Evolutionary conservation across 148 eudicot species (phyloP).

Genomic region (Agrostemma githago): DNA sequence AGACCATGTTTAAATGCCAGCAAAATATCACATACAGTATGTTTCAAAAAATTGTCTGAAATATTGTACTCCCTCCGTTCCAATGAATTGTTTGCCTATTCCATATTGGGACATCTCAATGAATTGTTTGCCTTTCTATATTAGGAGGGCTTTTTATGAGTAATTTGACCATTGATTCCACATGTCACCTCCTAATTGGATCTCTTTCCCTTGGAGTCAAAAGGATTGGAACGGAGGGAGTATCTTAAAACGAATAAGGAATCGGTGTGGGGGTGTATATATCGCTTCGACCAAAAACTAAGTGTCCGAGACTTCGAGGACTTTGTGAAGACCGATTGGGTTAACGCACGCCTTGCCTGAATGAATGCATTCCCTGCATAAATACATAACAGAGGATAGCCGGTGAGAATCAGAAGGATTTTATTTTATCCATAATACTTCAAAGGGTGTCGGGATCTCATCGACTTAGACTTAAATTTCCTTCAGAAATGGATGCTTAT

Average conservation of each 20-base stretch:
- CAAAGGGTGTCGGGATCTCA: neutral
- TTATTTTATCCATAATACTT: neutral
- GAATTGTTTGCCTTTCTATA: too few relatives aligned
- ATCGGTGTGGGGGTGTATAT: neutral
- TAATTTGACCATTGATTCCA: too few relatives aligned
- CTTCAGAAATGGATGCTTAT: conserved; percentile 83
- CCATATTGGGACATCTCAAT: too few relatives aligned
- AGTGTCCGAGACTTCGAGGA: conserved; percentile 49
- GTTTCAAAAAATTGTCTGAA: too few relatives aligned
- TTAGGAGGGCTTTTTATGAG: too few relatives aligned
- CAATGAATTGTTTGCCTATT: too few relatives aligned
- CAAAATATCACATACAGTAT: too few relatives aligned
- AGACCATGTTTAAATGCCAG: too few relatives aligned
- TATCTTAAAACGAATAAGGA: neutral
- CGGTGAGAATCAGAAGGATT: neutral
- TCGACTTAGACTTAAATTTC: conserved; percentile 74
- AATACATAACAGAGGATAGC: neutral
- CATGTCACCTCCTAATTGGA: too few relatives aligned
- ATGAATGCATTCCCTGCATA: conserved; percentile 71
- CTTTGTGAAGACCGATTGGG: conserved; percentile 86
- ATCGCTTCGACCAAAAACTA: conserved; percentile 46
- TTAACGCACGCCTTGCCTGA: conserved; percentile 80
- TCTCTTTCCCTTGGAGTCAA: too few relatives aligned
- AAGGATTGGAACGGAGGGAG: too few relatives aligned
- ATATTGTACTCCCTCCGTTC: too few relatives aligned